Evolutionary conservation across 768 basidiomycete genomes (phyloP).

Genomic region (Lactifluus rugatus): DNA sequence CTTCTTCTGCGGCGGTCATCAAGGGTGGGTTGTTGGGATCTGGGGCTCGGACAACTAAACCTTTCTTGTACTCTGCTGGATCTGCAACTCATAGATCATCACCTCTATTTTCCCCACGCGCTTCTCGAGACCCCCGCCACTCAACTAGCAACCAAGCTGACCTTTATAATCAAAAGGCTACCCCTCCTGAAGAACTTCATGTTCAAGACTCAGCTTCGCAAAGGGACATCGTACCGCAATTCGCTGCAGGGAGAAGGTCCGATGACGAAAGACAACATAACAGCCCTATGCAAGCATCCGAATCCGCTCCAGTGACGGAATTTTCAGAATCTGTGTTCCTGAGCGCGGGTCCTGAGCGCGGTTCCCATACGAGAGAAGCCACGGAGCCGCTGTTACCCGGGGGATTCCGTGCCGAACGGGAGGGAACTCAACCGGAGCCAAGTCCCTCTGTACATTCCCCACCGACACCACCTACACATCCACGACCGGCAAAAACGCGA

Average conservation of each 20-base stretch:
- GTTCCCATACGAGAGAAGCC: neutral
- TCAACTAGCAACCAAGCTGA: neutral
- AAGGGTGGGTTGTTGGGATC: neutral
- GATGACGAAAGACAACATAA: neutral
- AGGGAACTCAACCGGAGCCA: neutral
- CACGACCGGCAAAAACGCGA: slow-evolving; percentile 12
- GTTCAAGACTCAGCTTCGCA: neutral
- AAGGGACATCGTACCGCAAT: neutral
- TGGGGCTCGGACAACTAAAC: slow-evolving; percentile 2
- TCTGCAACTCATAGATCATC: neutral
- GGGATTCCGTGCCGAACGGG: slow-evolving; percentile 6
- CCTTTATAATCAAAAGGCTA: neutral
- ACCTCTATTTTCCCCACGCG: slow-evolving; percentile 1
- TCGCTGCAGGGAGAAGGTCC: neutral
- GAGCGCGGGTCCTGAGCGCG: neutral
- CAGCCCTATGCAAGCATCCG: neutral
- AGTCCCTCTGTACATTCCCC: slow-evolving; percentile 7
- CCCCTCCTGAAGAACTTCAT: neutral
- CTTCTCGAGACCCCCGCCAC: neutral
- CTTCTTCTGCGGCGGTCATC: neutral
- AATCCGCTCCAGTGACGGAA: slow-evolving; percentile 1
- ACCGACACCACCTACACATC: slow-evolving; percentile 13
- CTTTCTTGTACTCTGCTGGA: neutral
- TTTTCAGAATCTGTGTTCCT: slow-evolving; percentile 13
- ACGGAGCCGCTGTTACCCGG: slow-evolving; percentile 11